A percentile compares a stretch with the other conserved stretches of the same genome.
These are phyloP conservation scores for Sodiomyces alkalinus DNA, from an alignment of 2,329 filamentous ascomycete genomes.

Conservation along the genomic window DNA sequence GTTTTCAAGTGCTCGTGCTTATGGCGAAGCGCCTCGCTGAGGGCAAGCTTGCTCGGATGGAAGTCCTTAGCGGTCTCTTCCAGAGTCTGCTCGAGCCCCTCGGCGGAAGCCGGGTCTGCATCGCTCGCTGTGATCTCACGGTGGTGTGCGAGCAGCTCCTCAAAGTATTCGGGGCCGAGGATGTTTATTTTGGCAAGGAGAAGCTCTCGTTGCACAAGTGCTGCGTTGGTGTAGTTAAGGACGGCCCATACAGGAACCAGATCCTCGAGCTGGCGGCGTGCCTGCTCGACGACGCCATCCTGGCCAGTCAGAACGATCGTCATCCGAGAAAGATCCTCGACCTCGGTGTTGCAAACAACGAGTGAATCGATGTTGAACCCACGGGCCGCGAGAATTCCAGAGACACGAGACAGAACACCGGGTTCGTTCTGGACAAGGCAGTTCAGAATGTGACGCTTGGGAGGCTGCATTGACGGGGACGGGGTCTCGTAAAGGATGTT, in stretches of 20 bases:
- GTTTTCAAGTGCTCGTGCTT: slow-evolving; percentile 96
- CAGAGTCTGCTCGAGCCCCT: slow-evolving; percentile 23
- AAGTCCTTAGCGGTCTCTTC: slow-evolving; percentile 50
- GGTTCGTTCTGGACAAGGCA: slow-evolving; percentile 98
- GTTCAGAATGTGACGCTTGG: slow-evolving; percentile 93
- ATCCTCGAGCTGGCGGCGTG: slow-evolving; percentile 86
- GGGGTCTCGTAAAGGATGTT: slow-evolving; percentile 99
- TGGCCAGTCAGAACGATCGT: slow-evolving; percentile 94
- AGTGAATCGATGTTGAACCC: slow-evolving; percentile 99
- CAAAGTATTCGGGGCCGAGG: slow-evolving; percentile 92
- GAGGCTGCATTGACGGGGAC: slow-evolving; percentile 63
- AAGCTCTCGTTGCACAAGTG: slow-evolving; percentile 89
- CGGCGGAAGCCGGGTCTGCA: slow-evolving; percentile 14
- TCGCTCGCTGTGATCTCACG: slow-evolving; percentile 58
- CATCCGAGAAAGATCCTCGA: slow-evolving; percentile 94
- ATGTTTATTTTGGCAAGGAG: slow-evolving; percentile 94
- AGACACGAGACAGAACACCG: slow-evolving; percentile 89
- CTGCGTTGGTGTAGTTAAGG: slow-evolving; percentile 83
- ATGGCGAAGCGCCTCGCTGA: slow-evolving; percentile 79
- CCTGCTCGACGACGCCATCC: slow-evolving; percentile 95
- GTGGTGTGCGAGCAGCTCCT: slow-evolving; percentile 90
- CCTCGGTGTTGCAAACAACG: slow-evolving; percentile 95
- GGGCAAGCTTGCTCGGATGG: slow-evolving; percentile 75
- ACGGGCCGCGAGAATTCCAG: slow-evolving; percentile 84
- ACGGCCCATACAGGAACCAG: slow-evolving; percentile 97